These are phyloP conservation scores for Pichia sp. DNA, from an alignment of 1,139 yeast genomes.

Conservation along the genomic window DNA sequence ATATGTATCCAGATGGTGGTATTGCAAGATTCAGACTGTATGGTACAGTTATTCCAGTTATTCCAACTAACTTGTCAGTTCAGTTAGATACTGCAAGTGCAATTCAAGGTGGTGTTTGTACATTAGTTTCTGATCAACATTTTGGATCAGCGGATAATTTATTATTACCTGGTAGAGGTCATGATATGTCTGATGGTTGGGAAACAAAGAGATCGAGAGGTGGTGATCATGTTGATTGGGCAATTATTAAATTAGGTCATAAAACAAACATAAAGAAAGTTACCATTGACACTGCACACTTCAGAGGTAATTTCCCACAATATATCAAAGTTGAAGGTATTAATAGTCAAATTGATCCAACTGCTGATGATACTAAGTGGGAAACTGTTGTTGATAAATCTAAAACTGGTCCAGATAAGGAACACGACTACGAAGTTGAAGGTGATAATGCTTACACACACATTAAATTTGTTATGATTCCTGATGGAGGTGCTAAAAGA, in stretches of 20 bases:
- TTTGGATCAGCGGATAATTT: conserved; percentile 87
- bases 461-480: conserved; percentile 74
- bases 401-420: conserved; percentile 74
- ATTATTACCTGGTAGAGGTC: conserved; percentile 87
- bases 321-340: conserved; percentile 57
- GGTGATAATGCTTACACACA: conserved; percentile 43
- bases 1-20: conserved; percentile 97
- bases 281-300: conserved; percentile 85
- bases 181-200: conserved; percentile 98
- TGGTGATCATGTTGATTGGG: conserved; percentile 89
- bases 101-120: conserved; percentile 82
- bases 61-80: conserved; percentile 40
- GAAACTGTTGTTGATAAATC: conserved; percentile 54
- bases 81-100: conserved; percentile 75
- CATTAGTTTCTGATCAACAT: conserved; percentile 80
- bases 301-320: conserved; percentile 91
- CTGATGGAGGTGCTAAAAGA: conserved; percentile 95
- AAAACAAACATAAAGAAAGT: conserved; percentile 49
- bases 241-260: conserved; percentile 68
- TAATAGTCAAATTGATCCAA: conserved; percentile 34
- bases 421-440: conserved; percentile 49
- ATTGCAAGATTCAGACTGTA: conserved; percentile 88
- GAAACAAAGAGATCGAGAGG: conserved; percentile 87
- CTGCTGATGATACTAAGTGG: conserved; percentile 48
- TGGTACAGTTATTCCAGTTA: conserved; percentile 69